Conservation (phyloP, 2,329 filamentous ascomycete genomes). For the Verruconis gallopava region DNA sequence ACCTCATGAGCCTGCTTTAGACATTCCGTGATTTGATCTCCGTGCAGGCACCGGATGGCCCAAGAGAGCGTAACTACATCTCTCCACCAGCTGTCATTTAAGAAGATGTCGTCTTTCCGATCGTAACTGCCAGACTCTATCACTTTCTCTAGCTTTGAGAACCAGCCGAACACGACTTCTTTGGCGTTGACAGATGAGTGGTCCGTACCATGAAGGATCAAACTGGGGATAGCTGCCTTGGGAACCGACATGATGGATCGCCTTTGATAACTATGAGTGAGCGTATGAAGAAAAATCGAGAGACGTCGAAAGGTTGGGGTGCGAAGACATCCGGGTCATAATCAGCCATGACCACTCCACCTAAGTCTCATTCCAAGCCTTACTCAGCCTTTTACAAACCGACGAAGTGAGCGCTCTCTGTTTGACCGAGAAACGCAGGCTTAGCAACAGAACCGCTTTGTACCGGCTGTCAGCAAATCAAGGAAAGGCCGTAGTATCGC, state of each 20-base stretch:
- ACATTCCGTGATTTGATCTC: conserved; percentile 11
- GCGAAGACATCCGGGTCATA: too few species aligned
- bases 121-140: conserved; percentile 15
- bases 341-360: too few species aligned
- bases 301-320: too few species aligned
- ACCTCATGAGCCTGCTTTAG: conserved; percentile 24
- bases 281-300: too few species aligned
- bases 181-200: background rate
- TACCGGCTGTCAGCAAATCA: too few species aligned
- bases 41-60: conserved; percentile 41
- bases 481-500: too few species aligned
- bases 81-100: conserved; percentile 41
- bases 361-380: too few species aligned
- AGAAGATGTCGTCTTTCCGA: conserved; percentile 24
- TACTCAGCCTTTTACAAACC: too few species aligned
- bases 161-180: conserved; percentile 19
- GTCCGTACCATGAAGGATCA: conserved; percentile 1
- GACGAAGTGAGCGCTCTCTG: too few species aligned
- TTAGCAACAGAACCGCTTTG: too few species aligned
- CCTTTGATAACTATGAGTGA: too few species aligned
- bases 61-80: conserved; percentile 46
- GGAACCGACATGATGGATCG: background rate
- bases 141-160: conserved; percentile 16
- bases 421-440: too few species aligned
- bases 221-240: background rate